Evolutionary conservation across 1,139 yeast species (phyloP), one percentile per base, ranked within the genome.

Genomic region (Dujonia santamariae): DNA sequence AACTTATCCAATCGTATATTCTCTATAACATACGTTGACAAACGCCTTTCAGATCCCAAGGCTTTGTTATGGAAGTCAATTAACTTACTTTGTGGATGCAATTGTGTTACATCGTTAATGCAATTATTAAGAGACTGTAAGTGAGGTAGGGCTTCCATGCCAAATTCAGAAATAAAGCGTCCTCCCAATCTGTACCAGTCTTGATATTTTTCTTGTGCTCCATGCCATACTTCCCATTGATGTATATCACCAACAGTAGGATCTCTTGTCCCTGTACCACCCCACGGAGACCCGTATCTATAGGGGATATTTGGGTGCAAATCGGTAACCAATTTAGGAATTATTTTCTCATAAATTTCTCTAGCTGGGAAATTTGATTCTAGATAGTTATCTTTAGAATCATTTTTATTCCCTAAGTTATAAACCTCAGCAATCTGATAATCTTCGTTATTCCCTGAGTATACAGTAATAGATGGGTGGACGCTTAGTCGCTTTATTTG

Each of bases 221-320:
- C 74, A 38, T 70, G 75, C 75, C 75, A 69, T 3, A 70, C 71
- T 38, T 68, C 63, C 76, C 76, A 70, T 42, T 67, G 72, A 43
- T 70, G 76, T 12, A 65, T 46, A 44, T 70, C 76, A 1, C 76
- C 76, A 16, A 58, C 45, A 0, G 62, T 60, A 11, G 51, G 47
- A 41, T 65, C 70, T 7, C 53, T 45, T 12, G 72, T 49, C 7
- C 41, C 35, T 12, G 44, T 39, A 4, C 69, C 68, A 3, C 70
- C 63, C 48, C 59, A 69, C 0, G 76, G 76, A n/a, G 70, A 63
- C 4, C 74, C 69, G 9, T 54, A 56, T 35, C 61, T 67, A 40
- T 70, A 70, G 2, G 62, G 59, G 7, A 62, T 55, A 8, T 48
- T 50, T 4, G 58, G 53, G 12, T 44, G 39, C 8, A 43, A 35